A percentile compares a stretch with the other conserved stretches of the same genome.
phyloP scores from a whole-genome alignment of 345 rosid species.

The Salix exigua region DNA sequence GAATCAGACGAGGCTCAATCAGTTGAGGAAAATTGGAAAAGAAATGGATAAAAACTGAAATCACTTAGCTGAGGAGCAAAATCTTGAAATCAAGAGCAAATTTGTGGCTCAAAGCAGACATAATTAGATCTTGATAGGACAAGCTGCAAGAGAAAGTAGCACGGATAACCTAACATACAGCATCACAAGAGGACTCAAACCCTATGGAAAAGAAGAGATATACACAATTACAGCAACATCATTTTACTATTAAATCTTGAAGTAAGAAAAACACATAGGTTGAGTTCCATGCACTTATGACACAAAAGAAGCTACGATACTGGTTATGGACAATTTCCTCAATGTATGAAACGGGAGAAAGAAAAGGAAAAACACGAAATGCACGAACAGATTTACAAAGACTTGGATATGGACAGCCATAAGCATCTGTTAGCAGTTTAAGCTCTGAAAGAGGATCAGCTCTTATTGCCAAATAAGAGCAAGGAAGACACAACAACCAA shows the following conservation, averaged over 20 bases:
- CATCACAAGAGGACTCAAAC: background rate
- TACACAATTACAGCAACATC: background rate
- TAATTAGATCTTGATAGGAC: background rate
- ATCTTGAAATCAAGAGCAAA: background rate
- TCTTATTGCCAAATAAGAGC: constrained; percentile 58
- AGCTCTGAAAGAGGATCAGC: constrained; percentile 5
- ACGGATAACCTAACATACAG: background rate
- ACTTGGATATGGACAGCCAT: constrained; percentile 11
- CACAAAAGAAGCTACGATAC: constrained; percentile 12
- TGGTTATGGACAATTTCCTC: constrained; percentile 29
- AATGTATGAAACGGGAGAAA: background rate
- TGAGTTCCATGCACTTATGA: constrained; percentile 2
- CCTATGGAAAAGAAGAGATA: background rate
- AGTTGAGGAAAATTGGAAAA: background rate
- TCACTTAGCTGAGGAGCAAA: background rate
- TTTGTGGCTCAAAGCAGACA: background rate
- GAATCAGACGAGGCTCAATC: background rate
- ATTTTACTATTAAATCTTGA: background rate
- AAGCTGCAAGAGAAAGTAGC: background rate
- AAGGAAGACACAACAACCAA: constrained; percentile 49
- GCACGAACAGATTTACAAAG: constrained; percentile 31
- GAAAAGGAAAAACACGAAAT: background rate
- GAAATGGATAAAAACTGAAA: background rate
- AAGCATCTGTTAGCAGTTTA: constrained; percentile 13
- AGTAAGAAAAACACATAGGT: background rate